These are phyloP conservation scores for Candida albicans DNA, from an alignment of 1,139 yeast genomes.

Conservation along the genomic window DNA sequence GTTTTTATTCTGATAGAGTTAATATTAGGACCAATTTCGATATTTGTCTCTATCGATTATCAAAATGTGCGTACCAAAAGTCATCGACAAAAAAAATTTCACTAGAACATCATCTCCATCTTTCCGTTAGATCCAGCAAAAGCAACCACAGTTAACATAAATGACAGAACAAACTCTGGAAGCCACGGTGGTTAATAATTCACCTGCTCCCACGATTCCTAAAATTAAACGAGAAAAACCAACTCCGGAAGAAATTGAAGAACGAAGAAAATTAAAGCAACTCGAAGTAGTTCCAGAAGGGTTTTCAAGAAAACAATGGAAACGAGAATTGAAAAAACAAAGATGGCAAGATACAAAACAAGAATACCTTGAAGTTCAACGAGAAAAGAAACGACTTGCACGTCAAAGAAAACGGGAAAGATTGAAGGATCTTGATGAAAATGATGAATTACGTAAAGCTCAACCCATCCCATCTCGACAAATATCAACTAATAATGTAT, in stretches of 20 bases:
- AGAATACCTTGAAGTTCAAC: slow-evolving; percentile 50
- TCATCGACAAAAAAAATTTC: no score
- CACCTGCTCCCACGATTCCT: not conserved
- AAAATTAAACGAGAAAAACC: slow-evolving; percentile 7
- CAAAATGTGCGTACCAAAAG: no score
- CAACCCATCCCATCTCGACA: slow-evolving; percentile 42
- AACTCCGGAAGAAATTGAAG: slow-evolving; percentile 17
- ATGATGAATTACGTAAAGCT: slow-evolving; percentile 22
- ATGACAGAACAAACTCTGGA: slow-evolving; percentile 1
- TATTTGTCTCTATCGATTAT: no score
- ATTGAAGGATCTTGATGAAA: slow-evolving; percentile 8
- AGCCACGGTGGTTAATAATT: no score
- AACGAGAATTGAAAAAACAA: slow-evolving; percentile 59
- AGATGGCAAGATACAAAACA: slow-evolving; percentile 67
- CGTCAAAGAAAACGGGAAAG: slow-evolving; percentile 32
- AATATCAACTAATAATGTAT: slow-evolving; percentile 40
- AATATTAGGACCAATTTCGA: no score
- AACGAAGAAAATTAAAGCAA: slow-evolving; percentile 12
- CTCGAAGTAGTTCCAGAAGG: slow-evolving; percentile 66
- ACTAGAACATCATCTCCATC: no score
- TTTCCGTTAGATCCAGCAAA: no score
- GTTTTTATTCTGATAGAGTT: no score
- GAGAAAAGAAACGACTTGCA: slow-evolving; percentile 53
- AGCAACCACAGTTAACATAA: not conserved
- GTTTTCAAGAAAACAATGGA: slow-evolving; percentile 83